Conservation (phyloP, 2,329 filamentous ascomycete species). For the Kalmusia sp. region DNA sequence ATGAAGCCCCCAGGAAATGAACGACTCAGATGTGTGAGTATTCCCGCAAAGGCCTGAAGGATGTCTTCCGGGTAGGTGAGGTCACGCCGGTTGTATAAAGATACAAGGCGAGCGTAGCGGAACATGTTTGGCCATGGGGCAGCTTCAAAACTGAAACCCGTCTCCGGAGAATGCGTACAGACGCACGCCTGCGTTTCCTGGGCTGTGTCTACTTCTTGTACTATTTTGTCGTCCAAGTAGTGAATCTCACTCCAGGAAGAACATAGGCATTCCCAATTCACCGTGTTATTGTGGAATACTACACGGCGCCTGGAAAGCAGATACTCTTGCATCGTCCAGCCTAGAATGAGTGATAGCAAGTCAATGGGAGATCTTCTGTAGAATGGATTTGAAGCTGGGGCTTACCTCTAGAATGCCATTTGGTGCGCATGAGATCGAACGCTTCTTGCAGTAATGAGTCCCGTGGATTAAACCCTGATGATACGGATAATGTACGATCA, state of each 20-base stretch:
- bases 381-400: not conserved
- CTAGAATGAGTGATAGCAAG: not conserved
- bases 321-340: slow-evolving; percentile 16
- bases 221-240: not conserved
- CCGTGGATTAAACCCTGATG: not conserved
- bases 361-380: not conserved
- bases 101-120: slow-evolving; percentile 17
- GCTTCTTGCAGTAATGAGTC: slow-evolving; percentile 6
- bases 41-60: slow-evolving; percentile 24
- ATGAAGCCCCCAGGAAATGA: slow-evolving; percentile 22
- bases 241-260: slow-evolving; percentile 16
- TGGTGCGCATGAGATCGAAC: slow-evolving; percentile 12
- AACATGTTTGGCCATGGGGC: slow-evolving; percentile 20
- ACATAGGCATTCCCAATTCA: slow-evolving; percentile 22
- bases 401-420: slow-evolving; percentile 24
- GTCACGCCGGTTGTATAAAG: slow-evolving; percentile 16
- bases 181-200: not conserved
- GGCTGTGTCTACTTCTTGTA: not conserved
- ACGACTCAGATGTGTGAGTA: slow-evolving; percentile 15
- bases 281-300: slow-evolving; percentile 21
- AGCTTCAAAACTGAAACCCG: slow-evolving; percentile 2
- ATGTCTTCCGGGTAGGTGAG: slow-evolving; percentile 27
- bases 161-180: not conserved
- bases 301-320: slow-evolving; percentile 16
- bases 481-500: not conserved